Percentiles rank a stretch among this genome's conserved stretches.
Conservation (phyloP, 768 basidiomycete species). For the Pisolithus microcarpus region DNA sequence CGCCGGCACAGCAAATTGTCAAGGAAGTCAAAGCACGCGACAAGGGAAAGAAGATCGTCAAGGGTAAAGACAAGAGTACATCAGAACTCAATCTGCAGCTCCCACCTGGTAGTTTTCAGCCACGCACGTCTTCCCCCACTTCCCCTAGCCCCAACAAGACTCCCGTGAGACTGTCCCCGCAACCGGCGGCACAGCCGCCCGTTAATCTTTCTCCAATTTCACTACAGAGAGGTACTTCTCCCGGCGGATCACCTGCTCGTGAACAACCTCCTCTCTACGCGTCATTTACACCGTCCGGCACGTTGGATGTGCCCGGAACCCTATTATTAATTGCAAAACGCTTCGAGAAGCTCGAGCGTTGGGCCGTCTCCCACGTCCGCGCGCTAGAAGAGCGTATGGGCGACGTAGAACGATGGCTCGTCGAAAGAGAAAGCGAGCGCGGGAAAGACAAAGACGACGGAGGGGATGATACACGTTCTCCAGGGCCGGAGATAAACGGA, state of each 20-base stretch:
- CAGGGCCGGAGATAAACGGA: slow-evolving; percentile 37
- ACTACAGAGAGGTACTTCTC: slow-evolving; percentile 42
- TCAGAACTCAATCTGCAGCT: slow-evolving; percentile 49
- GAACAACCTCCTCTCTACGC: slow-evolving; percentile 70
- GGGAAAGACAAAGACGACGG: slow-evolving; percentile 36
- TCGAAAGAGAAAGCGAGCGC: slow-evolving; percentile 69
- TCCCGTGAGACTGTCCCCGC: slow-evolving; percentile 24
- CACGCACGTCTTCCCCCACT: slow-evolving; percentile 47
- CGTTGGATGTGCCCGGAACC: slow-evolving; percentile 68
- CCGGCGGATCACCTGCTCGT: slow-evolving; percentile 27
- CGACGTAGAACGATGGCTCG: slow-evolving; percentile 85
- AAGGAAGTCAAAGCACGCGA: slow-evolving; percentile 64
- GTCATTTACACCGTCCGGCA: slow-evolving; percentile 63
- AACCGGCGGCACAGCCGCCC: slow-evolving; percentile 34
- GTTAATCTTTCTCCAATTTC: slow-evolving; percentile 59
- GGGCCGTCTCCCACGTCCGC: slow-evolving; percentile 83
- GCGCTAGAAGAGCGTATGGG: slow-evolving; percentile 89
- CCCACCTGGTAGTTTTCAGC: slow-evolving; percentile 40
- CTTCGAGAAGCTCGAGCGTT: slow-evolving; percentile 85
- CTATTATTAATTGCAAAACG: slow-evolving; percentile 64
- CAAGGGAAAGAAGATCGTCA: slow-evolving; percentile 40
- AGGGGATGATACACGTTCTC: slow-evolving; percentile 12
- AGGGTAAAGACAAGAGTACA: slow-evolving; percentile 42
- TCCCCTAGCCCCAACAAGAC: slow-evolving; percentile 51
- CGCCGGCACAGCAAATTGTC: slow-evolving; percentile 79